A percentile compares a stretch with the other conserved stretches of the same genome.
Evolutionary conservation across 2,329 filamentous ascomycete genomes (phyloP).

Genomic region (Pyrenophora seminiperda): DNA sequence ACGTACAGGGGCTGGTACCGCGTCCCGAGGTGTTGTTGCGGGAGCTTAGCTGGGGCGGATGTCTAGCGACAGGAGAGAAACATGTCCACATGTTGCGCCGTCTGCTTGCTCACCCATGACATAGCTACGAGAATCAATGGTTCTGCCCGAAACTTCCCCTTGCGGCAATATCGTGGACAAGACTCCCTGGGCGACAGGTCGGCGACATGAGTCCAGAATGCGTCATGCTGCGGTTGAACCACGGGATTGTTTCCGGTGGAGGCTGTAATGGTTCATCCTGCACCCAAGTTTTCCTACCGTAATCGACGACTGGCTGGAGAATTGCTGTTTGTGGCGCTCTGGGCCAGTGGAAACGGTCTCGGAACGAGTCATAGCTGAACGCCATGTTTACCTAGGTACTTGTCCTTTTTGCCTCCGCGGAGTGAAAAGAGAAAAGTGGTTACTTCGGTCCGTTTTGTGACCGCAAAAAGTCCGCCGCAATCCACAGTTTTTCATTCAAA

Average conservation of each 20-base stretch:
- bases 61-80: slow-evolving; percentile 5
- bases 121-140: slow-evolving; percentile 8
- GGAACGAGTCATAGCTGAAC: slow-evolving; percentile 8
- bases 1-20: not conserved
- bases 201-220: slow-evolving; percentile 3
- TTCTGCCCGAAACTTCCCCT: slow-evolving; percentile 2
- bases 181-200: slow-evolving; percentile 5
- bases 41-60: slow-evolving; percentile 7
- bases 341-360: not conserved
- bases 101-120: slow-evolving; percentile 6
- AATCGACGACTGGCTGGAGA: slow-evolving; percentile 1
- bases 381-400: slow-evolving; percentile 1
- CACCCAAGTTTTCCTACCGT: slow-evolving; percentile 9
- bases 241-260: slow-evolving; percentile 10
- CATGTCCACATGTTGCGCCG: slow-evolving; percentile 8
- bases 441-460: slow-evolving; percentile 15
- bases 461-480: slow-evolving; percentile 18
- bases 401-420: slow-evolving; percentile 7
- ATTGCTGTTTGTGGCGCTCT: slow-evolving; percentile 3
- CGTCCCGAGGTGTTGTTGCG: slow-evolving; percentile 8
- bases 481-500: slow-evolving; percentile 14
- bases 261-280: slow-evolving; percentile 5
- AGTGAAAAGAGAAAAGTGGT: slow-evolving; percentile 1
- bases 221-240: slow-evolving; percentile 14
- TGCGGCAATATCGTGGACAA: slow-evolving; percentile 4